Base-by-base conservation (phyloP, 208 protist genomes). In the Acanthamoeba castellanii region DNA sequence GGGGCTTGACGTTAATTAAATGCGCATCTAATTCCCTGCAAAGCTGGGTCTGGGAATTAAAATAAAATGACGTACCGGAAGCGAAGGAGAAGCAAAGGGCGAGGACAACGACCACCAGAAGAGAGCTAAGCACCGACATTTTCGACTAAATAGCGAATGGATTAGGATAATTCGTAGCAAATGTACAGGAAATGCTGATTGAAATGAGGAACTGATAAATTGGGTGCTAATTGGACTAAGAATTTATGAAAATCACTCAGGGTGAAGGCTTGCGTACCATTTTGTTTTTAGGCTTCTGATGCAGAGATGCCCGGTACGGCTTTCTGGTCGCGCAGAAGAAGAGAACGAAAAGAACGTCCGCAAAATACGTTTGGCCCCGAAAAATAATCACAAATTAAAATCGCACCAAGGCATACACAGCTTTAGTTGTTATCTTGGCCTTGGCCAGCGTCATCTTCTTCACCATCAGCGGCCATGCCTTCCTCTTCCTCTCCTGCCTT, bases 341-440 rank as follows among this genome's bases (percentile, higher is more conserved):
- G 59, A 66, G 59, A 66, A 66, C 59, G 59, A 66, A 66, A 66
- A 66, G 59, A 66, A 66, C 59, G 59, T n/a, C 59, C 14, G 59
- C 59, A 66, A 11, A 57, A 57, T 57, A 6, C 52, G 5, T 14
- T 0, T 16, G 7, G 22, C 59, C 59, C 59, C 59, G 59, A 66
- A 66, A 66, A 66, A n/a, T 27, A n/a, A 59, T 25, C 0, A 59
- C 11, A 59, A 14, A 59, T 59, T 59, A 59, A 22, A 59, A 59
- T 59, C 42, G 4, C 2, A 47, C 1, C 0, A 11, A 13, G 57
- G 3, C 22, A 25, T 0, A 61, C 14, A 61, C 22, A 5, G 22
- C 57, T 57, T 72, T 37, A 72, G 66, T 72, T 72, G 66, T 72
- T 72, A 34, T 52, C 82, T 68, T 90, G 30, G 11, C 37, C 82